Conservation (phyloP, 1,139 yeast species). For the Pneumocystis sp. region DNA sequence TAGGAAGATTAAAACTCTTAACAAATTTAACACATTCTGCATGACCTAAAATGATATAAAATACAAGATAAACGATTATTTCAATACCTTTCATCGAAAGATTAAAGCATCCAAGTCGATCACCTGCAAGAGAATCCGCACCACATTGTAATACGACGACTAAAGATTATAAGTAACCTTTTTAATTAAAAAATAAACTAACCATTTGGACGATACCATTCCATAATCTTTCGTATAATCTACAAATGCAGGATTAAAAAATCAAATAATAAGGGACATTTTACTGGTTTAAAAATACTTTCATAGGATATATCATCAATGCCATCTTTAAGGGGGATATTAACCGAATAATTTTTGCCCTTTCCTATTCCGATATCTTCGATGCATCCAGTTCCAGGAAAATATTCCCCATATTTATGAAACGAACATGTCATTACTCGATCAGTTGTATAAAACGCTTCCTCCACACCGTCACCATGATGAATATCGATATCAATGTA, state of each 20-base stretch:
- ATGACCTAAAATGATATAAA: conserved; percentile 31
- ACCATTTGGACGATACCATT: conserved; percentile 86
- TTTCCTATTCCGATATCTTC: conserved; percentile 77
- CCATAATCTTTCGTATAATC: conserved; percentile 44
- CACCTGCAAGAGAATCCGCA: conserved; percentile 37
- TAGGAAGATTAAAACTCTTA: conserved; percentile 69
- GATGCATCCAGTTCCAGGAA: conserved; percentile 87
- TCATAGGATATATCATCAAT: conserved; percentile 78
- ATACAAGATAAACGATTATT: not conserved
- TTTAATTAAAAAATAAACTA: conserved; percentile 29
- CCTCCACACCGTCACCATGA: conserved; percentile 97
- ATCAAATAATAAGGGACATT: not conserved
- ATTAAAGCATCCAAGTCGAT: conserved; percentile 57
- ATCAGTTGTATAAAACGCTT: conserved; percentile 88
- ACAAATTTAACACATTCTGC: conserved; percentile 85
- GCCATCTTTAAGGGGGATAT: conserved; percentile 80
- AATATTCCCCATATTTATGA: conserved; percentile 89
- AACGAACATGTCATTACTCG: conserved; percentile 93
- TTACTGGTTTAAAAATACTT: conserved; percentile 68
- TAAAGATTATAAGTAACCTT: conserved; percentile 17
- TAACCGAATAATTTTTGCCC: conserved; percentile 72
- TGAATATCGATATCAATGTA: conserved; percentile 39
- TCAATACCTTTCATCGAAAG: conserved; percentile 41
- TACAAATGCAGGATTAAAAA: conserved; percentile 23
- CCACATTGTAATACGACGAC: conserved; percentile 35